Conservation (phyloP, 176 grass and related monocot species). For the Cocos nucifera region DNA sequence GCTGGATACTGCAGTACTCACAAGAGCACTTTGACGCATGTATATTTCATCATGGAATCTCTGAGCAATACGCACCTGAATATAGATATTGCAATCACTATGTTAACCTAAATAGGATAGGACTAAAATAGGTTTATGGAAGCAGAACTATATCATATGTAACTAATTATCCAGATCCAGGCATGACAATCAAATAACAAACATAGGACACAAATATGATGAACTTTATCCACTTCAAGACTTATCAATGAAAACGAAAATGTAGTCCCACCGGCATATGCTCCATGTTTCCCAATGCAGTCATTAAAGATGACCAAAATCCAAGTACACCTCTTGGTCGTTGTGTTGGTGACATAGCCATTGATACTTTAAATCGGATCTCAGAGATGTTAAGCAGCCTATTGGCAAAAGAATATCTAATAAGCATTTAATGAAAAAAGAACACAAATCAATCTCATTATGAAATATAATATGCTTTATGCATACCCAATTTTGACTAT, state of each 20-base stretch:
- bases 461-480: background rate
- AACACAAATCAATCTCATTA: background rate
- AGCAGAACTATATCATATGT: too few species aligned
- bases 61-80: slow-evolving; percentile 78
- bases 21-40: slow-evolving; percentile 92
- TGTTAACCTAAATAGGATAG: too few species aligned
- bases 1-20: slow-evolving; percentile 59
- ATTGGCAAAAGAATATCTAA: slow-evolving; percentile 12
- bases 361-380: slow-evolving; percentile 88
- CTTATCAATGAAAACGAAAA: slow-evolving; percentile 18
- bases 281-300: slow-evolving; percentile 96
- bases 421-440: background rate
- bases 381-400: slow-evolving; percentile 93
- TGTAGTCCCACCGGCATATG: slow-evolving; percentile 76
- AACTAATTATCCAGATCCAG: too few species aligned
- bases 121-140: too few species aligned
- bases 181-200: background rate
- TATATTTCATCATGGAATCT: slow-evolving; percentile 71
- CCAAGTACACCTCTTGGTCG: slow-evolving; percentile 95
- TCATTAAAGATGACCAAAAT: slow-evolving; percentile 97
- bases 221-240: background rate
- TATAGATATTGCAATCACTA: background rate
- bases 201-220: background rate
- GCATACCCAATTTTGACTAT: slow-evolving; percentile 90
- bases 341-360: slow-evolving; percentile 95